These are phyloP conservation scores for Clarireedia monteithiana DNA, from an alignment of 2,329 filamentous ascomycete genomes.

Conservation along the genomic window DNA sequence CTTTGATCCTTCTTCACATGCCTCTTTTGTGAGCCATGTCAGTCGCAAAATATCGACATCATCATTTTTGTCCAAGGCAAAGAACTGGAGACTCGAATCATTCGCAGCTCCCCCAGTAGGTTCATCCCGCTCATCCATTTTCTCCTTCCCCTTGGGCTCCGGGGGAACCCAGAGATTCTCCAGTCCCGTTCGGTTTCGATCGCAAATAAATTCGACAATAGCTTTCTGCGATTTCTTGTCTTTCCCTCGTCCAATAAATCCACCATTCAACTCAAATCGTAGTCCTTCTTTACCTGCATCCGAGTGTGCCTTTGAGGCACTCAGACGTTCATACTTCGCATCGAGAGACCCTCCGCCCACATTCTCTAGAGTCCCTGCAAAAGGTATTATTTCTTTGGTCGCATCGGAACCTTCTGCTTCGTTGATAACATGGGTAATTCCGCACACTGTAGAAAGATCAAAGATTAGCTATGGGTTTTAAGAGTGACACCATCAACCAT, in stretches of 20 bases:
- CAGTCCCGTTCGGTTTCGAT: slow-evolving; percentile 60
- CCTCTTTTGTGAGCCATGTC: slow-evolving; percentile 82
- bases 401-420: slow-evolving; percentile 39
- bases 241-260: slow-evolving; percentile 42
- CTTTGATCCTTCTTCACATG: slow-evolving; percentile 57
- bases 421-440: slow-evolving; percentile 53
- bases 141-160: slow-evolving; percentile 34
- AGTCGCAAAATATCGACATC: slow-evolving; percentile 59
- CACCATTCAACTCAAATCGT: slow-evolving; percentile 58
- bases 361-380: slow-evolving; percentile 63
- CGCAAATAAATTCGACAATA: slow-evolving; percentile 80
- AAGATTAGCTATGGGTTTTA: slow-evolving; percentile 7
- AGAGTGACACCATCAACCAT: slow-evolving; percentile 2
- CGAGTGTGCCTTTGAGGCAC: slow-evolving; percentile 52
- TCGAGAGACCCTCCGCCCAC: slow-evolving; percentile 54
- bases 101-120: slow-evolving; percentile 29
- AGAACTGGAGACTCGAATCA: slow-evolving; percentile 62
- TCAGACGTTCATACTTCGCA: slow-evolving; percentile 57
- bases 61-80: slow-evolving; percentile 60
- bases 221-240: slow-evolving; percentile 58
- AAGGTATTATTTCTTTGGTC: slow-evolving; percentile 55
- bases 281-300: slow-evolving; percentile 67
- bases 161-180: slow-evolving; percentile 59
- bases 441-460: slow-evolving; percentile 54
- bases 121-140: slow-evolving; percentile 25